Evolutionary conservation across 345 rosid species (phyloP), one percentile per base, ranked within the genome.

Genomic region (Syzygium jambos): DNA sequence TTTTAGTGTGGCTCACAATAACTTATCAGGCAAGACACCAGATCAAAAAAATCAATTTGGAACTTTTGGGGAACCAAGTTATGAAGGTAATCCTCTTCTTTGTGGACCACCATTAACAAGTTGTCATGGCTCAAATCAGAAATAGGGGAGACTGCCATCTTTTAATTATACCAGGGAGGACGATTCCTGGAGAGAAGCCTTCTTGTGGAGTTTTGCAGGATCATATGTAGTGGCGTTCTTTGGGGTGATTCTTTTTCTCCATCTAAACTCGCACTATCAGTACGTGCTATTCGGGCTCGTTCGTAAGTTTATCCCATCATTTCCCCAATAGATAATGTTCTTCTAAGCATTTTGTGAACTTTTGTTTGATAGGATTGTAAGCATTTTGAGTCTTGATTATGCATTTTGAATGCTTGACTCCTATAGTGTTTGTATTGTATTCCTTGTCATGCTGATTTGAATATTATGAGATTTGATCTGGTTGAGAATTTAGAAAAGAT

Each of bases 1-100:
- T 9, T 80, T 87, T 78, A 77, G 52, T 78, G 9, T 86, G 68
- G 88, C 93, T 25, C 82, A 89, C 52, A 91, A 91, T 55, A 88
- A 78, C 52, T 86, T 91, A 52, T 85, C 46, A 13, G 92, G 92
- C 3, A 30, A 23, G 14, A 52, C 56, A 11, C 84, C 85, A 0
- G 55, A 78, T 17, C 15, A 1, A 52, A 85, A 85, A 46, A 13
- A 23, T 41, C 86, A 85, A n/a, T 85, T 85, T 57, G 63, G 29
- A 34, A 87, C 88, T 78, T 73, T 6, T 12, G 22, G 29, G 54
- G 1, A 14, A 52, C 29, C 34, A 4, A 6, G 7, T 23, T 49
- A 41, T 16, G 30, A 27, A 34, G 29, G 11, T 78, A 52, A 1
- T 0, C 10, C 12, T 21, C 10, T 86, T 86, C 82, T 65, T 41